phyloP scores from a whole-genome alignment of 192 early-diverging fungal genomes.

The Spizellomyces punctatus region DNA sequence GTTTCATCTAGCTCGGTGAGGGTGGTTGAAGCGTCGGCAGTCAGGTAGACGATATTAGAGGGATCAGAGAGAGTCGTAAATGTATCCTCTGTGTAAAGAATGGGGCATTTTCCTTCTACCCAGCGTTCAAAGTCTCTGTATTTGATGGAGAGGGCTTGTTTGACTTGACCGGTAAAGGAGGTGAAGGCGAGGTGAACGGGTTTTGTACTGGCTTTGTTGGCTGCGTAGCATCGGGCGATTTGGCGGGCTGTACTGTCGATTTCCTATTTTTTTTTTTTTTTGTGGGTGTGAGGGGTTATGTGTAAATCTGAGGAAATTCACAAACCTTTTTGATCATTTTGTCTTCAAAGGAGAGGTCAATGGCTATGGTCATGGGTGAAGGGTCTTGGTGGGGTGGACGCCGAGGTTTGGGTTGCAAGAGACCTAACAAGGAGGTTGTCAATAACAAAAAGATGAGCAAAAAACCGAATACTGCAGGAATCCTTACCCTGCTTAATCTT shows the following conservation, averaged over 20 bases:
- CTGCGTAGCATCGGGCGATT: conserved; percentile 73
- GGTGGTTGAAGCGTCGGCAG: conserved; percentile 82
- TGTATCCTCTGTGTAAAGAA: background rate
- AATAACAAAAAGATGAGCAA: conserved; percentile 11
- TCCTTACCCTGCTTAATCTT: conserved; percentile 15
- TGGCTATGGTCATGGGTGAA: conserved; percentile 60
- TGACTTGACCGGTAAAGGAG: conserved; percentile 55
- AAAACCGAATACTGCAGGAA: background rate
- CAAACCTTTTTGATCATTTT: conserved; percentile 73
- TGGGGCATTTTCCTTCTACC: conserved; percentile 28
- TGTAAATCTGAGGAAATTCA: background rate
- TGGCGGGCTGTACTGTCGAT: conserved; percentile 59
- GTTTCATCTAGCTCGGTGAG: conserved; percentile 68
- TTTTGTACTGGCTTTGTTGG: conserved; percentile 58
- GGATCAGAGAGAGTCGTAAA: conserved; percentile 26
- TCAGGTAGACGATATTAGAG: conserved; percentile 80
- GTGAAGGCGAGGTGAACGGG: conserved; percentile 65
- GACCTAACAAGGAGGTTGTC: conserved; percentile 40
- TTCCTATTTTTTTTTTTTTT: conserved; percentile 26
- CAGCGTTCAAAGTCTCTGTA: conserved; percentile 56
- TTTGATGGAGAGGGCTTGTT: conserved; percentile 47
- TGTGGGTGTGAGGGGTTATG: background rate
- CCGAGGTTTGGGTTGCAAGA: conserved; percentile 39
- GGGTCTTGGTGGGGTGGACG: conserved; percentile 41
- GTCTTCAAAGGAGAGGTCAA: conserved; percentile 76